Evolutionary conservation across 2,329 filamentous ascomycete species (phyloP).

Genomic region (Phaeoacremonium minimum): DNA sequence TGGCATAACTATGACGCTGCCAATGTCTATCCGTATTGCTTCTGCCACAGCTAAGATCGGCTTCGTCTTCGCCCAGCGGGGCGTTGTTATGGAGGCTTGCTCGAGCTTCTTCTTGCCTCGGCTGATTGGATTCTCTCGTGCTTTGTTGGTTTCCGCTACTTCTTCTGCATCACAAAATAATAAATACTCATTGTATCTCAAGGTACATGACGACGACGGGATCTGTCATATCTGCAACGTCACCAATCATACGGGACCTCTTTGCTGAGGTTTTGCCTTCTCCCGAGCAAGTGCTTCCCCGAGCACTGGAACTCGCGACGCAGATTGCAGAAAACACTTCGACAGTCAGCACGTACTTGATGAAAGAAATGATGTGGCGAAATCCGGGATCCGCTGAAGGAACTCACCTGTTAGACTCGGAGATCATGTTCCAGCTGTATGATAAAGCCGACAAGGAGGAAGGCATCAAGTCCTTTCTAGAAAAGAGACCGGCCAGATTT

Average conservation of each 20-base stretch:
- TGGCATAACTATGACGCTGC: constrained; percentile 58
- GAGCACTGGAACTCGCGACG: constrained; percentile 61
- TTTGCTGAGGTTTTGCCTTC: constrained; percentile 62
- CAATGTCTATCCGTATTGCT: constrained; percentile 48
- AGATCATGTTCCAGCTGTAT: constrained; percentile 58
- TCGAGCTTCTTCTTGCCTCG: constrained; percentile 69
- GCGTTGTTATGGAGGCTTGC: constrained; percentile 68
- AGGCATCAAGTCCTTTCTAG: constrained; percentile 63
- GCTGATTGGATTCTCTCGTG: constrained; percentile 60
- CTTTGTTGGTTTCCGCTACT: too few relatives aligned
- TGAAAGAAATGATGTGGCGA: constrained; percentile 68
- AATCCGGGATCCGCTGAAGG: constrained; percentile 58
- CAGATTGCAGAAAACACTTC: constrained; percentile 66
- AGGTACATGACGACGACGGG: constrained; percentile 66
- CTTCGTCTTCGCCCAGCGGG: constrained; percentile 69
- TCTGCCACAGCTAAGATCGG: constrained; percentile 61
- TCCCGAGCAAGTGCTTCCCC: constrained; percentile 55
- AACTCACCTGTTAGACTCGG: constrained; percentile 66
- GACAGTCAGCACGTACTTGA: constrained; percentile 57
- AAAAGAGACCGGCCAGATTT: too few relatives aligned
- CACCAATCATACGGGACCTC: constrained; percentile 51
- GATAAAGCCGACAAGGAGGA: constrained; percentile 57
- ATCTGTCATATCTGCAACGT: constrained; percentile 46
- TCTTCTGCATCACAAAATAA: too few relatives aligned
- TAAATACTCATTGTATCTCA: too few relatives aligned